phyloP scores from a whole-genome alignment of 805 yeast genomes.

The Lachancea kluyveri region DNA sequence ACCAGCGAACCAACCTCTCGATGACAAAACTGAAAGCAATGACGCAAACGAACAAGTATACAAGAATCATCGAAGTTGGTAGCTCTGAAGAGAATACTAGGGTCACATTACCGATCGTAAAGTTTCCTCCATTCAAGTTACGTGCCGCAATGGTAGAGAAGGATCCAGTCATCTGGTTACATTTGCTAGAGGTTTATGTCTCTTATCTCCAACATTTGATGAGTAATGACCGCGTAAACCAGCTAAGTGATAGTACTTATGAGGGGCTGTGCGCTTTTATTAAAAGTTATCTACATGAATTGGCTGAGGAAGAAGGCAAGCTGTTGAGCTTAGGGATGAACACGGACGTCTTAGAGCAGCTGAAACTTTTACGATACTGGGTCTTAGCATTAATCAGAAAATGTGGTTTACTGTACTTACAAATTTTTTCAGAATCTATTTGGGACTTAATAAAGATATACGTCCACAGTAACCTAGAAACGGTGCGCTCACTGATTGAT shows the following conservation, averaged over 20 bases:
- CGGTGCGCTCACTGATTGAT: conserved; percentile 47
- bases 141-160: conserved; percentile 74
- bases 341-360: conserved; percentile 55
- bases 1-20: no score
- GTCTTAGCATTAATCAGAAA: conserved; percentile 46
- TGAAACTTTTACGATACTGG: conserved; percentile 39
- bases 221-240: conserved; percentile 30
- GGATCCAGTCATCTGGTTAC: conserved; percentile 82
- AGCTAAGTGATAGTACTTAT: conserved; percentile 45
- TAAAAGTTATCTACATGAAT: conserved; percentile 52
- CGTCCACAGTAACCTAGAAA: conserved; percentile 35
- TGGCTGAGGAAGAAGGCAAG: conserved; percentile 52
- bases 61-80: conserved; percentile 3
- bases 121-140: conserved; percentile 68
- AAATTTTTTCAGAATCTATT: conserved; percentile 49
- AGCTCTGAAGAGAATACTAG: no score
- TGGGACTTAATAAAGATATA: conserved; percentile 64
- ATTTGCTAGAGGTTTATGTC: conserved; percentile 59
- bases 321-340: conserved; percentile 68
- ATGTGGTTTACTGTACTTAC: conserved; percentile 50
- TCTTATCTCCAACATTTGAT: conserved; percentile 43
- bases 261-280: conserved; percentile 55
- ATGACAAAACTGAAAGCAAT: no score
- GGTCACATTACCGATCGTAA: conserved; percentile 50
- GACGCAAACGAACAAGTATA: no score